These are phyloP conservation scores for Lecanicillium sp. DNA, from an alignment of 2,329 filamentous ascomycete genomes.

Conservation along the genomic window DNA sequence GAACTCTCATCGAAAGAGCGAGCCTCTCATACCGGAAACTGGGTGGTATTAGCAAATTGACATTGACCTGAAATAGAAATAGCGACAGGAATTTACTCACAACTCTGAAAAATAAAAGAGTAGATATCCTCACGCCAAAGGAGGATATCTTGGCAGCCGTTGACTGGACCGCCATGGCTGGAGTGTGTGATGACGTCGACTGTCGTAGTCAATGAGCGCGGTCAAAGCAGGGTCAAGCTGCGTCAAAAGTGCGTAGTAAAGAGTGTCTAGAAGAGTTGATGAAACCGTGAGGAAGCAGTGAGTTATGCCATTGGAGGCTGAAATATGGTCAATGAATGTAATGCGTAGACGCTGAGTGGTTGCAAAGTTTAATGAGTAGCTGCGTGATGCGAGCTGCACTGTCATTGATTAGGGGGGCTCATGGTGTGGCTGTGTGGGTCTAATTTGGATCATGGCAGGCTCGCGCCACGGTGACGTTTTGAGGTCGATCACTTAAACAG, in stretches of 20 bases:
- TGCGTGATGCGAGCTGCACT: no score
- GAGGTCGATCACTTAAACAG: no score
- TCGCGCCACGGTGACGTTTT: no score
- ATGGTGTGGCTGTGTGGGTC: no score
- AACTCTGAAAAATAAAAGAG: constrained; percentile 28
- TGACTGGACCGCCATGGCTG: constrained; percentile 22
- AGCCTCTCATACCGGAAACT: constrained; percentile 29
- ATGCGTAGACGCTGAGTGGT: constrained; percentile 1
- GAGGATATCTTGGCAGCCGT: constrained; percentile 26
- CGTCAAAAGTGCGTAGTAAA: background rate
- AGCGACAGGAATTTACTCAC: constrained; percentile 16
- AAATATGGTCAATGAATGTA: background rate
- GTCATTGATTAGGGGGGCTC: no score
- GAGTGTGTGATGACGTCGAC: background rate
- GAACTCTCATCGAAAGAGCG: background rate
- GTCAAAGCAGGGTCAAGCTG: background rate
- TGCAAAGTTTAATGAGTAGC: no score
- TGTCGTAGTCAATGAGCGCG: background rate
- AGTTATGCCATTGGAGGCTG: constrained; percentile 3
- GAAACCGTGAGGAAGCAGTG: background rate
- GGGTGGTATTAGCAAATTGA: constrained; percentile 9
- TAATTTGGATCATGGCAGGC: no score
- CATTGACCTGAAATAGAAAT: background rate
- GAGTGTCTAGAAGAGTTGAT: constrained; percentile 2
- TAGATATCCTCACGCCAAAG: constrained; percentile 25